A percentile compares a stretch with the other conserved stretches of the same genome.
Conservation (phyloP, 345 rosid genomes). For the Fremontodendron californicum region DNA sequence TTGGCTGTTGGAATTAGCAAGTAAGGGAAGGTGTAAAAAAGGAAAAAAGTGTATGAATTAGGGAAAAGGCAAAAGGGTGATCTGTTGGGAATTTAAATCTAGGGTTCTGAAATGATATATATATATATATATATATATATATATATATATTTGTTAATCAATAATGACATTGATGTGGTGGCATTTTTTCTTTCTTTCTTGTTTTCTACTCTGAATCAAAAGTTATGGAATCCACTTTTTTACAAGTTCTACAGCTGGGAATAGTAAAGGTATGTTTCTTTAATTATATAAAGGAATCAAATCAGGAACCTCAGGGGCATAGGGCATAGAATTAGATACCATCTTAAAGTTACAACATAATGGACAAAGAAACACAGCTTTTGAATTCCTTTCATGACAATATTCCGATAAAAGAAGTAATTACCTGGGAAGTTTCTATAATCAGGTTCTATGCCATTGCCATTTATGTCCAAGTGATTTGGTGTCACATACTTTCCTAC, state of each 20-base stretch:
- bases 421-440: slow-evolving; percentile 66
- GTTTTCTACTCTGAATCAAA: slow-evolving; percentile 10
- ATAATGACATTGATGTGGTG: neutral
- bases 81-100: slow-evolving; percentile 23
- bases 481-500: slow-evolving; percentile 90
- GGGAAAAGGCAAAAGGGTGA: slow-evolving; percentile 2
- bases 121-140: too few relatives aligned
- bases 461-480: slow-evolving; percentile 82
- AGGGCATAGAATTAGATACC: too few relatives aligned
- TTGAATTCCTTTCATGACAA: neutral
- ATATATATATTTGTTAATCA: neutral
- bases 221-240: neutral
- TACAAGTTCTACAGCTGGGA: neutral
- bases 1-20: slow-evolving; percentile 61
- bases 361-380: neutral
- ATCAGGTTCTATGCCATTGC: slow-evolving; percentile 89
- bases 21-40: slow-evolving; percentile 74
- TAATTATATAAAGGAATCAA: too few relatives aligned
- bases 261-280: too few relatives aligned
- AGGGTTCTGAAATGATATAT: neutral
- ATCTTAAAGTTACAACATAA: too few relatives aligned
- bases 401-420: neutral
- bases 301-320: neutral
- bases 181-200: neutral
- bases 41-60: slow-evolving; percentile 34